These are phyloP conservation scores for Collybia sordida DNA, from an alignment of 768 basidiomycete genomes.

Conservation along the genomic window DNA sequence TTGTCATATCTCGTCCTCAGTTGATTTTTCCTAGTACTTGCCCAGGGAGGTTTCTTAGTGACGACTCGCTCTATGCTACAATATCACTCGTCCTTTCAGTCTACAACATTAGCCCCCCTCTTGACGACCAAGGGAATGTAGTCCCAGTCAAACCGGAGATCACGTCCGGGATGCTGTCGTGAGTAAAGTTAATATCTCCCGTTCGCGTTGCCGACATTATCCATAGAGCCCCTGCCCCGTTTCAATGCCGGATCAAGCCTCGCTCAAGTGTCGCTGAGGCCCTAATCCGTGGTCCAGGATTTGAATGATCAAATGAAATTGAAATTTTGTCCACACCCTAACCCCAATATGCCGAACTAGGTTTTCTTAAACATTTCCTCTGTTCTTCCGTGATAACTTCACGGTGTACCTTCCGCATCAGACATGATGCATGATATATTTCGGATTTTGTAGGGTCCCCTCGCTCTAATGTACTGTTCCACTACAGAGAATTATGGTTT, in stretches of 20 bases:
- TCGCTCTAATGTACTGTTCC: too few relatives aligned
- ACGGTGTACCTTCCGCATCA: too few relatives aligned
- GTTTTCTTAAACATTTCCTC: too few relatives aligned
- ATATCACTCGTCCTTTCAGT: neutral
- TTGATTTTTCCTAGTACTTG: neutral
- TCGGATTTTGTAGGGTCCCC: too few relatives aligned
- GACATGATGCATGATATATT: too few relatives aligned
- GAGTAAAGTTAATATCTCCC: neutral
- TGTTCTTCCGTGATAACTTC: too few relatives aligned
- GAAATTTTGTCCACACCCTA: too few relatives aligned
- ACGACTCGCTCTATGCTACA: neutral
- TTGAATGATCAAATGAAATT: too few relatives aligned
- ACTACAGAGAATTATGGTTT: too few relatives aligned
- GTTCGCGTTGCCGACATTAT: neutral
- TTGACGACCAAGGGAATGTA: slow-evolving; percentile 1
- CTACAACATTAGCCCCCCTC: neutral
- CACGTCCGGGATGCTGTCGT: neutral
- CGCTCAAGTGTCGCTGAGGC: slow-evolving; percentile 5
- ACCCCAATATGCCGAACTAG: too few relatives aligned
- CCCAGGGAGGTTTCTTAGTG: slow-evolving; percentile 1
- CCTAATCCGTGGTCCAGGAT: neutral
- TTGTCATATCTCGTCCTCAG: neutral
- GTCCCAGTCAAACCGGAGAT: neutral
- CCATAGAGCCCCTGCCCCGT: slow-evolving; percentile 6
- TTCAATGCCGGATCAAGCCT: slow-evolving; percentile 10